Conservation (phyloP, 306 rosid species). For the Adenanthera pavonina region DNA sequence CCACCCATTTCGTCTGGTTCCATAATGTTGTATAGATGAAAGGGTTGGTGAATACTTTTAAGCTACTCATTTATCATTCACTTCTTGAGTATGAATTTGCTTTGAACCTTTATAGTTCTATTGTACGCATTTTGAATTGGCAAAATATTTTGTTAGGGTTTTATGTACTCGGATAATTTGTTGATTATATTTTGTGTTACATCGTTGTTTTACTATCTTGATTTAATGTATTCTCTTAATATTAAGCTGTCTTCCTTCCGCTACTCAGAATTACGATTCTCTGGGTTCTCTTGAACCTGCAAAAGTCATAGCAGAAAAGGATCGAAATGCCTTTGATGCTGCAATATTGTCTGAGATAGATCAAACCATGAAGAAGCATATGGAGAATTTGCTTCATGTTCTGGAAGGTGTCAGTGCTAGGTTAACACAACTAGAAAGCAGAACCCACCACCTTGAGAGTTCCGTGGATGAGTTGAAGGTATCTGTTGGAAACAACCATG, state of each 20-base stretch:
- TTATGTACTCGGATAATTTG: slow-evolving; percentile 21
- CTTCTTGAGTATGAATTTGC: background rate
- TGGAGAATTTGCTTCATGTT: slow-evolving; percentile 70
- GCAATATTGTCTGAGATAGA: slow-evolving; percentile 76
- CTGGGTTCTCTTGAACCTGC: slow-evolving; percentile 73
- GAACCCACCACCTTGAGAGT: slow-evolving; percentile 74
- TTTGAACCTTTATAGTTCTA: background rate
- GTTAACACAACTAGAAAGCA: slow-evolving; percentile 77
- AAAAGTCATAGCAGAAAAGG: slow-evolving; percentile 62
- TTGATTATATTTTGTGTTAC: slow-evolving; percentile 25
- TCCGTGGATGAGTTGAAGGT: slow-evolving; percentile 81
- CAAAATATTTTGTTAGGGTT: slow-evolving; percentile 5
- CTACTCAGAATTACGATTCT: slow-evolving; percentile 69
- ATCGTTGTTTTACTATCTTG: slow-evolving; percentile 20
- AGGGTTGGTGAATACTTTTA: background rate
- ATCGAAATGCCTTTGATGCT: slow-evolving; percentile 52
- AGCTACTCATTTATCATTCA: slow-evolving; percentile 7
- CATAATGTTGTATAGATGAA: background rate
- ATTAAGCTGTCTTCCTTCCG: slow-evolving; percentile 32
- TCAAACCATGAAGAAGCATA: slow-evolving; percentile 70
- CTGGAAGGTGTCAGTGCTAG: slow-evolving; percentile 85
- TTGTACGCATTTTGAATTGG: slow-evolving; percentile 17
- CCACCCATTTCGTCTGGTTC: background rate
- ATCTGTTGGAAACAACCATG: slow-evolving; percentile 77
- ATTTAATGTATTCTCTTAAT: slow-evolving; percentile 16